Evolutionary conservation across 306 rosid species (phyloP).

Genomic region (Lotus japonicus): DNA sequence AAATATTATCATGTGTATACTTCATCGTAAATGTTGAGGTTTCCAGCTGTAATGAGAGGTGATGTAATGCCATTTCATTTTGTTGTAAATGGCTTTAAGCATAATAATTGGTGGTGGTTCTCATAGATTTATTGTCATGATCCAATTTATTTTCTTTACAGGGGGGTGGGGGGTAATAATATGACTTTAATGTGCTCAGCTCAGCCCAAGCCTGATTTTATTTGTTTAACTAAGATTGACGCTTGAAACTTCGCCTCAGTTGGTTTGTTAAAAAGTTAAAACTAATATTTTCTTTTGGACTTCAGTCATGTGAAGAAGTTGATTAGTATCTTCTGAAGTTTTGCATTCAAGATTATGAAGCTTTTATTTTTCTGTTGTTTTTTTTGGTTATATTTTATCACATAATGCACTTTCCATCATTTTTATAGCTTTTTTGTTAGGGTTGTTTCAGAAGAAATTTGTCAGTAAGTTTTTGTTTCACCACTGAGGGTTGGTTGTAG

Average conservation of each 20-base stretch:
- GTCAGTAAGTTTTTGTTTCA: neutral
- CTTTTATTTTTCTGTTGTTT: too few relatives aligned
- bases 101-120: neutral
- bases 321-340: too few relatives aligned
- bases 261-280: neutral
- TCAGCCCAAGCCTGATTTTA: neutral
- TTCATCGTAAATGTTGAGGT: neutral
- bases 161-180: neutral
- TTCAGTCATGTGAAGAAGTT: too few relatives aligned
- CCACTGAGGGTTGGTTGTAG: too few relatives aligned
- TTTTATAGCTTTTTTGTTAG: too few relatives aligned
- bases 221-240: neutral
- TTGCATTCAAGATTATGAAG: too few relatives aligned
- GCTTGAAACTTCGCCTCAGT: neutral
- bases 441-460: neutral
- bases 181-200: neutral
- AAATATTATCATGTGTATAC: neutral
- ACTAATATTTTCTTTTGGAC: too few relatives aligned
- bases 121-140: neutral
- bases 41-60: neutral
- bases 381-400: too few relatives aligned
- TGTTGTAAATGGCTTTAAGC: neutral
- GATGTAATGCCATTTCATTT: neutral
- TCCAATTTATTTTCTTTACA: neutral
- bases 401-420: too few relatives aligned